These are phyloP conservation scores for Prunus salicina DNA, from an alignment of 306 rosid genomes.

Conservation along the genomic window DNA sequence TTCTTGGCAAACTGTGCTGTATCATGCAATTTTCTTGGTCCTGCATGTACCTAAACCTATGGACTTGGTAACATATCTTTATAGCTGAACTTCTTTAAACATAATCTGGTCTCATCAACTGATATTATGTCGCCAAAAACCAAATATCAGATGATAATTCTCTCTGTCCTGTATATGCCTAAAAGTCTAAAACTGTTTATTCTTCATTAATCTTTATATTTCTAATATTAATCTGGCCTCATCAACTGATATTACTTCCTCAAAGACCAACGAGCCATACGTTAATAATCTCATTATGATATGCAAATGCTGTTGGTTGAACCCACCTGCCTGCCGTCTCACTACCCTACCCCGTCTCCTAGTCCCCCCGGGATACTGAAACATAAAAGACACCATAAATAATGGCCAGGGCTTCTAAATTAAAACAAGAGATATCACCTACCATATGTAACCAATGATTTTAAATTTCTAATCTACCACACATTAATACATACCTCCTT, in stretches of 20 bases:
- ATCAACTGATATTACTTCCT: background rate
- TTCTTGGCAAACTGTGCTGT: background rate
- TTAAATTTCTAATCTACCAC: background rate
- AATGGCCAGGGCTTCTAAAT: conserved; percentile 8
- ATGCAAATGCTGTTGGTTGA: background rate
- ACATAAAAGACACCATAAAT: background rate
- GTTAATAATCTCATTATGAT: background rate
- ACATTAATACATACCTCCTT: background rate
- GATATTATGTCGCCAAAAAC: background rate
- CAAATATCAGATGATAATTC: background rate
- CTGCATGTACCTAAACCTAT: background rate
- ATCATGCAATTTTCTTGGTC: background rate
- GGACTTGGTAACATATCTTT: background rate
- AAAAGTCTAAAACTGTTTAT: too few species aligned
- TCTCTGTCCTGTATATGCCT: background rate
- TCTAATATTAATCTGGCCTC: background rate
- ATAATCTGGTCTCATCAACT: background rate
- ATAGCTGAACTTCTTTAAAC: background rate
- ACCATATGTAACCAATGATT: background rate
- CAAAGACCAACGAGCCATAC: background rate
- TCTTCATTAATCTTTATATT: background rate
- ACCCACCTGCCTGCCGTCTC: background rate
- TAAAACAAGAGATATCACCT: background rate
- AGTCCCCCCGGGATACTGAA: background rate
- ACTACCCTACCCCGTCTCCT: background rate